These are phyloP conservation scores for Clonostachys chloroleuca DNA, from an alignment of 2,329 filamentous ascomycete genomes.

Conservation along the genomic window DNA sequence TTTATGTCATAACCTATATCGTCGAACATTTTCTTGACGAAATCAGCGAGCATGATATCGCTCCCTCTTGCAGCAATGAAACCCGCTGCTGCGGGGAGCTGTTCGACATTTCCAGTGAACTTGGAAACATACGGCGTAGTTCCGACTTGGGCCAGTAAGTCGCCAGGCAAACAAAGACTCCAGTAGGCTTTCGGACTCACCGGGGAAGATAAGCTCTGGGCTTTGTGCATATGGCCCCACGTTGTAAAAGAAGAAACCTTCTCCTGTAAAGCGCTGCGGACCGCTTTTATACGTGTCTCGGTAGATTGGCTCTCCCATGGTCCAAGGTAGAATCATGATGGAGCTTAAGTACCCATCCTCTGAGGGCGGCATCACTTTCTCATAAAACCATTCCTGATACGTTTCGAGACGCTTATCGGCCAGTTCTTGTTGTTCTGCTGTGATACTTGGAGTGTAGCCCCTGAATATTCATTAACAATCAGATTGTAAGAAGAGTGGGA, in stretches of 20 bases:
- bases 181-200: not conserved
- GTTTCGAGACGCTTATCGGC: not conserved
- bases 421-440: not conserved
- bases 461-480: not conserved
- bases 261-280: not conserved
- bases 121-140: not conserved
- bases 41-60: slow-evolving; percentile 2
- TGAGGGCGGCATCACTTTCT: not conserved
- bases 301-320: not conserved
- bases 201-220: not conserved
- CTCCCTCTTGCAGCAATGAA: slow-evolving; percentile 1
- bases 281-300: not conserved
- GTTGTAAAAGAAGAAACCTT: not conserved
- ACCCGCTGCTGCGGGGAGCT: slow-evolving; percentile 1
- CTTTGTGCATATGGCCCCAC: not conserved
- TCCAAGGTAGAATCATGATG: not conserved
- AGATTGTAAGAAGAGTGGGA: no score
- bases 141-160: not conserved
- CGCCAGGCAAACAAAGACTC: not conserved
- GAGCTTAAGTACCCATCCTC: not conserved
- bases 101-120: not conserved
- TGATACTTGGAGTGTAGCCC: not conserved
- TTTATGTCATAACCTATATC: not conserved
- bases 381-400: not conserved
- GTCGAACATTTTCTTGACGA: not conserved